Percentiles rank a stretch among this genome's conserved stretches.
Conservation (phyloP, 768 basidiomycete species). For the Lactarius indigo region DNA sequence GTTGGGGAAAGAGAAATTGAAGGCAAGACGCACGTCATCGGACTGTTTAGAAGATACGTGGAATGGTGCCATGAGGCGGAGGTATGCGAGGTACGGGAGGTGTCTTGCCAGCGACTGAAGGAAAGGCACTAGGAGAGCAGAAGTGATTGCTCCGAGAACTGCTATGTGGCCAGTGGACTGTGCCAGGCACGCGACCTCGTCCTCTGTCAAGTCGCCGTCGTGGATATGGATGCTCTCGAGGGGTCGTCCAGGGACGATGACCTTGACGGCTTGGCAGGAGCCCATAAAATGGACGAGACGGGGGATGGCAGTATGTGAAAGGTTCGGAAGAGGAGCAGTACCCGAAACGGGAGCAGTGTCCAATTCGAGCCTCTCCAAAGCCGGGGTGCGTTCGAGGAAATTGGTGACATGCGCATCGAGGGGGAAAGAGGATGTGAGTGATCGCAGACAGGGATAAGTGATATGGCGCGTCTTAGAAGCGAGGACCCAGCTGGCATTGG, state of each 20-base stretch:
- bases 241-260: slow-evolving; percentile 63
- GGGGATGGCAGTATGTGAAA: slow-evolving; percentile 37
- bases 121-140: slow-evolving; percentile 52
- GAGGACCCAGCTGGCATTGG: slow-evolving; percentile 52
- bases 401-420: slow-evolving; percentile 54
- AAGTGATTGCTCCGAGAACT: slow-evolving; percentile 58
- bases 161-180: slow-evolving; percentile 47
- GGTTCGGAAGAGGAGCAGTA: slow-evolving; percentile 24
- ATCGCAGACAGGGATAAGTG: slow-evolving; percentile 46
- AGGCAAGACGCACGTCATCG: slow-evolving; percentile 31
- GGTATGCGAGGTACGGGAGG: slow-evolving; percentile 59
- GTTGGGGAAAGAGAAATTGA: slow-evolving; percentile 1
- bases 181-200: slow-evolving; percentile 51
- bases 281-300: slow-evolving; percentile 58
- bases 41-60: slow-evolving; percentile 33
- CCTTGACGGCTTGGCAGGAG: slow-evolving; percentile 50
- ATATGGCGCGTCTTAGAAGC: slow-evolving; percentile 26
- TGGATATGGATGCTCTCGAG: slow-evolving; percentile 60
- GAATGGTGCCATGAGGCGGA: slow-evolving; percentile 54
- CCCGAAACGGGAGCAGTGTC: slow-evolving; percentile 34
- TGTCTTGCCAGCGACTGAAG: slow-evolving; percentile 52
- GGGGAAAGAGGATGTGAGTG: slow-evolving; percentile 58
- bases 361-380: slow-evolving; percentile 57
- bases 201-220: slow-evolving; percentile 56
- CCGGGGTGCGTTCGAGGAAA: slow-evolving; percentile 56